Evolutionary conservation across 805 yeast species (phyloP).

Genomic region (Metschnikowia proteae): DNA sequence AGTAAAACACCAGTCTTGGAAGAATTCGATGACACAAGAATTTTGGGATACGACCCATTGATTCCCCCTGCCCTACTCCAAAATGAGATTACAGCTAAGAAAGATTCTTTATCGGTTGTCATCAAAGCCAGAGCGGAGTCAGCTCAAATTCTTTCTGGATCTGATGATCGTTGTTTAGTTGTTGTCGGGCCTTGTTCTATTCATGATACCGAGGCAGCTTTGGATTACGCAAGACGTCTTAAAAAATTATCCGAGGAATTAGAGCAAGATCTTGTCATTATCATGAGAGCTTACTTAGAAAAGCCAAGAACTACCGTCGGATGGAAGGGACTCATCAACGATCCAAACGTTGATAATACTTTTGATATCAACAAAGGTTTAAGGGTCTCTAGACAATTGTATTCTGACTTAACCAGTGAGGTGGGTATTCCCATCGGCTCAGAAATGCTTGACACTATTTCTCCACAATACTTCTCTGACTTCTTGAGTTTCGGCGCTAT

Average conservation of each 20-base stretch:
- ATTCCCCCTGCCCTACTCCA: conserved; percentile 94
- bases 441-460: conserved; percentile 96
- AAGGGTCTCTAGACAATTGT: conserved; percentile 81
- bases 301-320: conserved; percentile 99
- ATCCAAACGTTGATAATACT: conserved; percentile 91
- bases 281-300: conserved; percentile 97
- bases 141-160: conserved; percentile 67
- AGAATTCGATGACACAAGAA: conserved; percentile 72
- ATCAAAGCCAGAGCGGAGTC: conserved; percentile 74
- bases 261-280: conserved; percentile 71
- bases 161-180: conserved; percentile 81
- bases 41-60: conserved; percentile 88
- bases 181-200: conserved; percentile 97
- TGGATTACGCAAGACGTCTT: conserved; percentile 77
- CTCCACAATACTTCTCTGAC: conserved; percentile 93
- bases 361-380: conserved; percentile 95
- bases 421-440: conserved; percentile 80
- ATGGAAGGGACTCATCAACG: conserved; percentile 97
- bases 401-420: conserved; percentile 73
- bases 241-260: conserved; percentile 55
- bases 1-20: conserved; percentile 52
- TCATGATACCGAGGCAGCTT: conserved; percentile 89
- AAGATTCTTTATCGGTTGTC: conserved; percentile 57
- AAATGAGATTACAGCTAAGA: conserved; percentile 72
- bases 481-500: conserved; percentile 95